Evolutionary conservation across 768 basidiomycete genomes (phyloP).

Genomic region (Russula compacta): DNA sequence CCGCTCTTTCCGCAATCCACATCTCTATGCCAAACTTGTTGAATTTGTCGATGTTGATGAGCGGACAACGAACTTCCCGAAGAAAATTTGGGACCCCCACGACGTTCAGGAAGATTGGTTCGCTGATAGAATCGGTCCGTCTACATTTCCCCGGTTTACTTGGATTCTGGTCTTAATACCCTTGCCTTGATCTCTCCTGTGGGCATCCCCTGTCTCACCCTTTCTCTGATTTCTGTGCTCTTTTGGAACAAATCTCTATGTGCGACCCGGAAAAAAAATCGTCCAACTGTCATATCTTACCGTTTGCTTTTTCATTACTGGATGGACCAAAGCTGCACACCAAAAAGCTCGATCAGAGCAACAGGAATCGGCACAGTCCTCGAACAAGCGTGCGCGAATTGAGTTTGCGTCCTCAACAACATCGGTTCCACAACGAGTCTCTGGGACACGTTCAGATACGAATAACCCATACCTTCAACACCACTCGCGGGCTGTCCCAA

Average conservation of each 20-base stretch:
- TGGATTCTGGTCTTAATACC: not conserved
- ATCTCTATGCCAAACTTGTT: conserved; percentile 91
- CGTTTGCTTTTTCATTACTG: not conserved
- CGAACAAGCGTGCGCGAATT: conserved; percentile 35
- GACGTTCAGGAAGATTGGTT: conserved; percentile 60
- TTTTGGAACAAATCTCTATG: not conserved
- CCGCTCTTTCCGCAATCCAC: conserved; percentile 90
- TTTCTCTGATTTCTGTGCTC: not conserved
- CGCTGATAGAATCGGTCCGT: conserved; percentile 70
- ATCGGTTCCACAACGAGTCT: not conserved
- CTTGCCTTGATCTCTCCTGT: not conserved
- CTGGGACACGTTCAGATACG: not conserved
- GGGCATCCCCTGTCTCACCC: not conserved
- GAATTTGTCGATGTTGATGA: conserved; percentile 92
- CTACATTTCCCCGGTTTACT: not conserved
- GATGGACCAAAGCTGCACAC: conserved; percentile 28
- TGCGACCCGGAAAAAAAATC: not conserved
- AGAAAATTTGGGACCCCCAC: conserved; percentile 63
- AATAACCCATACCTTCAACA: conserved; percentile 17
- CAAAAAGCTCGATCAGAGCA: conserved; percentile 37
- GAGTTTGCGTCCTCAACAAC: conserved; percentile 30
- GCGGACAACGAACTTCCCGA: conserved; percentile 72
- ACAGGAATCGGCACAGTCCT: conserved; percentile 25
- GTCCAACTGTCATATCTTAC: not conserved
- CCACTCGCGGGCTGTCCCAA: not conserved